Evolutionary conservation across 2,329 filamentous ascomycete genomes (phyloP).

Genomic region (Botrytis paeoniae): DNA sequence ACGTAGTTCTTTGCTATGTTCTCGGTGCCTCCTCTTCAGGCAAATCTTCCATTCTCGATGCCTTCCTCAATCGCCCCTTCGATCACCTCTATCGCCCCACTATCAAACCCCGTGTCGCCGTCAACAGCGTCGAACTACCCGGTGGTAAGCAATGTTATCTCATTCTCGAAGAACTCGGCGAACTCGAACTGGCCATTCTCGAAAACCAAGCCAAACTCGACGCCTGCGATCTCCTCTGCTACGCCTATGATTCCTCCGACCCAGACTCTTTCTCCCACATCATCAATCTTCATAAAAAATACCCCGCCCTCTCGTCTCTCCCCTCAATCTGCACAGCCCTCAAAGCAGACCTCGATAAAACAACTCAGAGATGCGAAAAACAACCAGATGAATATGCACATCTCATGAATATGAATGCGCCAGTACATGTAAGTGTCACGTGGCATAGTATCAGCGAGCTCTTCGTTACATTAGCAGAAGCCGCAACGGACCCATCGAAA

Average conservation of each 20-base stretch:
- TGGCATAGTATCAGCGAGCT: constrained; percentile 94
- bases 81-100: constrained; percentile 83
- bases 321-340: constrained; percentile 89
- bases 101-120: constrained; percentile 88
- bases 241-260: constrained; percentile 94
- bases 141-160: constrained; percentile 97
- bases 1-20: constrained; percentile 91
- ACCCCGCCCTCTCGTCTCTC: constrained; percentile 81
- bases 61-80: constrained; percentile 87
- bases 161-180: constrained; percentile 90
- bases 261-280: constrained; percentile 95
- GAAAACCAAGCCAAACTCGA: constrained; percentile 90
- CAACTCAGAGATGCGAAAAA: constrained; percentile 85
- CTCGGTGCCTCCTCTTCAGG: constrained; percentile 81
- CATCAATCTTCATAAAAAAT: constrained; percentile 72
- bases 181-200: constrained; percentile 90
- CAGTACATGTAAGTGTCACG: constrained; percentile 89
- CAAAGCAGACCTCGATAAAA: constrained; percentile 94
- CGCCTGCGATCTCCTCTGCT: constrained; percentile 90
- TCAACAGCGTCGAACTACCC: constrained; percentile 93
- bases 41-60: constrained; percentile 86
- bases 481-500: constrained; percentile 82
- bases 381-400: constrained; percentile 92
- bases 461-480: constrained; percentile 87
- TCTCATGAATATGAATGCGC: constrained; percentile 80